A percentile compares a stretch with the other conserved stretches of the same genome.
Conservation (phyloP, 768 basidiomycete genomes). For the Termitomyces sp. region DNA sequence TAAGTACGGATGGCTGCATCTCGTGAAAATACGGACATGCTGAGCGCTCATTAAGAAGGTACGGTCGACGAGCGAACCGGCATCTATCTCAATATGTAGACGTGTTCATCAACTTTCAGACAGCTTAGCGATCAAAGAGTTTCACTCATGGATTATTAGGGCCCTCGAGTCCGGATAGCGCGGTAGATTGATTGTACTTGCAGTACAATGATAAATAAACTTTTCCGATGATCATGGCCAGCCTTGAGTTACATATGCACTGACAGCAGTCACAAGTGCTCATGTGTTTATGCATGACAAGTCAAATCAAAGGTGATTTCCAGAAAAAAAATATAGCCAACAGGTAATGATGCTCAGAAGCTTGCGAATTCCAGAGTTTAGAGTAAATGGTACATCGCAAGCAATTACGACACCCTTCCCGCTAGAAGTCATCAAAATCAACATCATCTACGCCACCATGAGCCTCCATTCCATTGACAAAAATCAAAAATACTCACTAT, state of each 20-base stretch:
- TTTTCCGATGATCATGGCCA: background rate
- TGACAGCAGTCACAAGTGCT: too few relatives aligned
- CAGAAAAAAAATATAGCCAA: background rate
- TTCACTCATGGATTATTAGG: background rate
- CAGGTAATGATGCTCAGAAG: background rate
- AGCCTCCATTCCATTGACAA: background rate
- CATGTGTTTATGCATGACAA: background rate
- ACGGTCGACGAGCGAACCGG: background rate
- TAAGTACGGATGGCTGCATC: background rate
- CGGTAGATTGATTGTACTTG: background rate
- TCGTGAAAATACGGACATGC: background rate
- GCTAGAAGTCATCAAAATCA: background rate
- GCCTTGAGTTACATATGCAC: too few relatives aligned
- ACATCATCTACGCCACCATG: background rate
- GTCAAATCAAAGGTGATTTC: background rate
- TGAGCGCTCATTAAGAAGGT: background rate
- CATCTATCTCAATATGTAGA: background rate
- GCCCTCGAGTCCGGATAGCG: background rate
- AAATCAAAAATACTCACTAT: background rate
- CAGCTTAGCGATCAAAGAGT: background rate
- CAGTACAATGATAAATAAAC: background rate
- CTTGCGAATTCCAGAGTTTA: background rate
- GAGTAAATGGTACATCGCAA: background rate
- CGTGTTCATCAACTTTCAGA: background rate
- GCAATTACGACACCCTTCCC: background rate